Evolutionary conservation across 208 protist species (phyloP), one percentile per base, ranked within the genome.

Genomic region (Trypanosoma lewisi): DNA sequence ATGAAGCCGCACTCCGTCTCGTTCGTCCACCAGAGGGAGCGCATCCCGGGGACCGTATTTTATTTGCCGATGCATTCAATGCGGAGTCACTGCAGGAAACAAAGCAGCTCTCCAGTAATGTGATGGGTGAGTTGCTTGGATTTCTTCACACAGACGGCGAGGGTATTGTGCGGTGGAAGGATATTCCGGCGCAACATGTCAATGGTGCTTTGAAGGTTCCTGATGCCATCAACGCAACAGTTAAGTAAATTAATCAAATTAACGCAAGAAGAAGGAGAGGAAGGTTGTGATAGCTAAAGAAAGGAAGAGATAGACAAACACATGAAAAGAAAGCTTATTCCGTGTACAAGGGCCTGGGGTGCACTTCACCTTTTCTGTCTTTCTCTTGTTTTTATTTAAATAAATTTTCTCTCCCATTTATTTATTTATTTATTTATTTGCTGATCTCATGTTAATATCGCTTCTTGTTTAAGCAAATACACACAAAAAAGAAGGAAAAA

Each of bases 151-250:
- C 81, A 0, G 69, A 90, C 53, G 64, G 19, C 11, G 68, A 84
- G 19, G 76, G 83, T 39, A 58, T 77, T 14, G 63, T 94, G 21
- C 80, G 72, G 42, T 94, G 87, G 87, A 84, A 80, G 59, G 82
- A 89, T 25, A 37, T 63, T 27, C 61, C 65, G 4, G 83, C 81
- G 14, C 49, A 68, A 3, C 63, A 80, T 52, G 30, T 59, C 0
- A 49, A 47, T 21, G 83, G 79, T n/a, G 60, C 48, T 19, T 48
- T 76, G 4, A 53, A 63, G 7, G 47, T 69, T 34, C 67, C 74
- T 17, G 71, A 78, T 17, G 67, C 74, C 39, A 60, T 48, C 21
- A 78, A 87, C 55, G 72, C 69, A 37, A 39, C 64, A 7, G 80
- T 83, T 17, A 79, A 76, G 59, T 83, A 74, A 41, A 25, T 7